Conservation (phyloP, 2,329 filamentous ascomycete genomes). For the Apiospora pterosperma region DNA sequence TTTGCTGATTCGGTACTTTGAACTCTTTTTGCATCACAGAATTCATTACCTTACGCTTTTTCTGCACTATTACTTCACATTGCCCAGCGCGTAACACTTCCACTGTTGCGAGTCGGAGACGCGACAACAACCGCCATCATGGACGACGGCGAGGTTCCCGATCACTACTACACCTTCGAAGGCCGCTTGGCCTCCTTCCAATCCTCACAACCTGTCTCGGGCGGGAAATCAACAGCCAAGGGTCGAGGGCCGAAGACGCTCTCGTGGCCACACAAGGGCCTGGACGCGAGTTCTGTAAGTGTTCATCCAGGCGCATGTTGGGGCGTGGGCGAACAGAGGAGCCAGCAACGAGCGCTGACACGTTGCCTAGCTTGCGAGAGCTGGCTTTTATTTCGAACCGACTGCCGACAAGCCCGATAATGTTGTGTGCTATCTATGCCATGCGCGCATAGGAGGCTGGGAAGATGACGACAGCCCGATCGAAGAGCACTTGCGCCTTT, state of each 20-base stretch:
- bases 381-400: slow-evolving; percentile 88
- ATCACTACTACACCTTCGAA: slow-evolving; percentile 61
- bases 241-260: slow-evolving; percentile 42
- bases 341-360: not conserved
- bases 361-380: slow-evolving; percentile 69
- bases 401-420: slow-evolving; percentile 77
- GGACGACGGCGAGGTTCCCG: slow-evolving; percentile 33
- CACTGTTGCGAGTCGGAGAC: not conserved
- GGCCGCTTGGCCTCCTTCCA: slow-evolving; percentile 81
- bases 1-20: not conserved
- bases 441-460: slow-evolving; percentile 85
- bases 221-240: slow-evolving; percentile 63
- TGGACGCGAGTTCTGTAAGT: slow-evolving; percentile 61
- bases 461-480: slow-evolving; percentile 81
- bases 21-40: not conserved
- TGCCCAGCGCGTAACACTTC: not conserved
- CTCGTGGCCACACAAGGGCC: slow-evolving; percentile 75
- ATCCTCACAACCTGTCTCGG: slow-evolving; percentile 56
- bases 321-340: not conserved
- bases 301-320: slow-evolving; percentile 12
- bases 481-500: slow-evolving; percentile 80
- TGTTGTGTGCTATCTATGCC: slow-evolving; percentile 83
- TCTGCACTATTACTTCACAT: not conserved
- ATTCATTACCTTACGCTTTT: not conserved
- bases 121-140: not conserved